Evolutionary conservation across 768 basidiomycete genomes (phyloP).

Genomic region (Tephrocybe sp.): DNA sequence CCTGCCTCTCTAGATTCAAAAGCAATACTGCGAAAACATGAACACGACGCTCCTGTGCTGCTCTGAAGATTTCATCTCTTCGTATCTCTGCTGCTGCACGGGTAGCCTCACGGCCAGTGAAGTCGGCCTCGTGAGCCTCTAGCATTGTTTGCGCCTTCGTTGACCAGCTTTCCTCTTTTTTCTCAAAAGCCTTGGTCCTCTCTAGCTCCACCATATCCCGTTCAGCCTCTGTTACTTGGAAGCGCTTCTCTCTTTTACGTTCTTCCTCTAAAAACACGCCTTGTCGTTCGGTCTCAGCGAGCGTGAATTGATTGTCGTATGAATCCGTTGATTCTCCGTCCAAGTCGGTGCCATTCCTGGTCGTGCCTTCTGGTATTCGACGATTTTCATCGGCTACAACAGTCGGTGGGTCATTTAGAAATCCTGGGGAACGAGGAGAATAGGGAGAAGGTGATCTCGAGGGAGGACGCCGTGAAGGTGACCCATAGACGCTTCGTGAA

Average conservation of each 20-base stretch:
- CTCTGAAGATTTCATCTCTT: not conserved
- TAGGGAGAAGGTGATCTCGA: no score
- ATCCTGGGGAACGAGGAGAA: no score
- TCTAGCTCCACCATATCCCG: not conserved
- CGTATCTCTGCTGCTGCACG: not conserved
- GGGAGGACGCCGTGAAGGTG: no score
- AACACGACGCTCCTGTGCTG: not conserved
- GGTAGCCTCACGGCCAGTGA: not conserved
- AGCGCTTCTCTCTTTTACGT: not conserved
- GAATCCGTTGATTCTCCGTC: not conserved
- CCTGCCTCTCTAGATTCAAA: slow-evolving; percentile 1
- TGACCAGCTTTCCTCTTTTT: not conserved
- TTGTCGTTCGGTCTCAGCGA: not conserved
- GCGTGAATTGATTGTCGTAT: not conserved
- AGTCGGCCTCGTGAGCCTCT: not conserved
- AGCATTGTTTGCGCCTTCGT: not conserved
- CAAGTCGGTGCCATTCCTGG: not conserved
- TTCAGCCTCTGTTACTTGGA: slow-evolving; percentile 2
- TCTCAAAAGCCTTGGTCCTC: not conserved
- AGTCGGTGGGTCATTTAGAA: no score
- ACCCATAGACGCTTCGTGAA: no score
- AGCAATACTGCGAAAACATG: not conserved
- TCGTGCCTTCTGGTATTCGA: not conserved
- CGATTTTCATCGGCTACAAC: no score
- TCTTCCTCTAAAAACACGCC: slow-evolving; percentile 1